Evolutionary conservation across 768 basidiomycete genomes (phyloP).

Genomic region (Termitomyces sp.): DNA sequence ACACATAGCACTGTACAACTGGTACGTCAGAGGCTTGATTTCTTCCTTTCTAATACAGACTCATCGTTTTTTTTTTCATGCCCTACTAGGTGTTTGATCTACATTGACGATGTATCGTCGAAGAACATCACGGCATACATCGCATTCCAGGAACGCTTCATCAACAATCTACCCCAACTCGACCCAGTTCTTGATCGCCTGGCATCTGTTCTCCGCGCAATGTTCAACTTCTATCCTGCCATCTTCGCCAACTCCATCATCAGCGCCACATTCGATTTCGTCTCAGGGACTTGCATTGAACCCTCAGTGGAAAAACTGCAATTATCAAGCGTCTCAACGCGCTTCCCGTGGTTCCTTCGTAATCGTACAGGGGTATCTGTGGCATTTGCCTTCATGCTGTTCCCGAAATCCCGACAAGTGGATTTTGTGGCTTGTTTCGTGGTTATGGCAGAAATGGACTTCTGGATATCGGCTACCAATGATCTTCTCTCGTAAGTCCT

Average conservation of each 20-base stretch:
- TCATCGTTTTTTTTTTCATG: no score
- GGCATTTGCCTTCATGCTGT: neutral
- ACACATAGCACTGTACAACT: no score
- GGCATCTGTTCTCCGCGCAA: slow-evolving; percentile 1
- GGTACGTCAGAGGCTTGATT: no score
- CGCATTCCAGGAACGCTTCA: slow-evolving; percentile 14
- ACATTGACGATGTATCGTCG: slow-evolving; percentile 13
- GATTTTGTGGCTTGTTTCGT: neutral
- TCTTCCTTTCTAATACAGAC: no score
- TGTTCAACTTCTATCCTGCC: slow-evolving; percentile 14
- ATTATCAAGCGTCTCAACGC: neutral
- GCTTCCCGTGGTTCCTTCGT: no score
- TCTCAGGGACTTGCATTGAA: no score
- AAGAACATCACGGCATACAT: neutral
- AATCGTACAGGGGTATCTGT: neutral
- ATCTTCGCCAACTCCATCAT: slow-evolving; percentile 13
- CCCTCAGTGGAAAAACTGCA: no score
- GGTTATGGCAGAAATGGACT: neutral
- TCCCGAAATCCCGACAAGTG: no score
- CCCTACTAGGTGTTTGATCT: slow-evolving; percentile 19
- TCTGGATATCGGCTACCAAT: neutral
- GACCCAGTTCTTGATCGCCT: no score
- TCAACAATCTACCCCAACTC: slow-evolving; percentile 11
- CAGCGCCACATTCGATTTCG: slow-evolving; percentile 13
- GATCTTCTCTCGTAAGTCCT: neutral